Evolutionary conservation across 2,329 filamentous ascomycete species (phyloP).

Genomic region (Xylariaceae sp.): DNA sequence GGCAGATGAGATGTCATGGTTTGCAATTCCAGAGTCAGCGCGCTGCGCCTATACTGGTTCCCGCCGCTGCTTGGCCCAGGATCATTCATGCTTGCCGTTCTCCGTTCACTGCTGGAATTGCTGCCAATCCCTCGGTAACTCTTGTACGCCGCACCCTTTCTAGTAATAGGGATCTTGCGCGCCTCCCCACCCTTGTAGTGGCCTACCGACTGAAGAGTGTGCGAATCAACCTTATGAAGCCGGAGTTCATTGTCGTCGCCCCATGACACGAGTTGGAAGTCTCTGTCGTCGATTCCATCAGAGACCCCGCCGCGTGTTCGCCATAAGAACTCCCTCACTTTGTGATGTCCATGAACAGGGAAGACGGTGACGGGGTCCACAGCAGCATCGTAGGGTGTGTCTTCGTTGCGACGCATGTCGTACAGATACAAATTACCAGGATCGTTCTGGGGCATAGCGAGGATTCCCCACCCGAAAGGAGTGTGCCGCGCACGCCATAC

Average conservation of each 20-base stretch:
- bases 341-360: constrained; percentile 55
- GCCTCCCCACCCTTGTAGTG: constrained; percentile 64
- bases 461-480: constrained; percentile 77
- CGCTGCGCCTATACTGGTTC: constrained; percentile 40
- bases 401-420: constrained; percentile 52
- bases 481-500: constrained; percentile 90
- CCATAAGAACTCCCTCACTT: constrained; percentile 92
- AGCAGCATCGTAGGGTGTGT: constrained; percentile 40
- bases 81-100: constrained; percentile 57
- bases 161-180: constrained; percentile 65
- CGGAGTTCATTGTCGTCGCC: constrained; percentile 79
- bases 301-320: constrained; percentile 65
- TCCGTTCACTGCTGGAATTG: constrained; percentile 51
- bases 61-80: constrained; percentile 44
- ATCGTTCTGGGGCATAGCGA: constrained; percentile 89
- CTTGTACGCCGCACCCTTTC: constrained; percentile 79
- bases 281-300: constrained; percentile 71
- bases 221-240: constrained; percentile 65
- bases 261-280: constrained; percentile 93
- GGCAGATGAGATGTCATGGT: constrained; percentile 38
- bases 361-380: constrained; percentile 53
- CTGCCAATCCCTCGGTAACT: constrained; percentile 73
- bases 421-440: constrained; percentile 83
- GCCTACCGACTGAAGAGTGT: constrained; percentile 63
- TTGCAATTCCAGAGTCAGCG: constrained; percentile 42